Conservation (phyloP, 257 asterid genomes). For the Solanum tacnaense region DNA sequence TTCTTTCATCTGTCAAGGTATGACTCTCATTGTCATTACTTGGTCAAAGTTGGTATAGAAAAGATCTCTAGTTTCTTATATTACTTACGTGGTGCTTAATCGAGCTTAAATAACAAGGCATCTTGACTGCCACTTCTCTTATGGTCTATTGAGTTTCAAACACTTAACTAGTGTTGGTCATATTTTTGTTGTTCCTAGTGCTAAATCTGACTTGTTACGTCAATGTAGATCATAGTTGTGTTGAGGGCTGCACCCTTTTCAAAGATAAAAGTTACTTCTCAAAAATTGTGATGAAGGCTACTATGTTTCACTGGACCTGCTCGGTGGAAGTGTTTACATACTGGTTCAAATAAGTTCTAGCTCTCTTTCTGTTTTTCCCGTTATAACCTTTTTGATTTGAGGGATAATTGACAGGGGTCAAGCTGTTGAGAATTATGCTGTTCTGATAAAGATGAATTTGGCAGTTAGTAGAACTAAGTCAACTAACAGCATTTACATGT, state of each 20-base stretch:
- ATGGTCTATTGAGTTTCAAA: neutral
- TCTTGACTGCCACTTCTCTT: neutral
- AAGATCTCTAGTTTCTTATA: neutral
- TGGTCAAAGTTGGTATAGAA: neutral
- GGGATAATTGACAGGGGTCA: neutral
- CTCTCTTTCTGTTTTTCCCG: neutral
- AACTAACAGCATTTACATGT: neutral
- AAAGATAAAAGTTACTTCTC: neutral
- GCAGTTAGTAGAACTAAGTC: neutral
- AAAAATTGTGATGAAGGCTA: neutral
- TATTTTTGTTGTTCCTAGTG: neutral
- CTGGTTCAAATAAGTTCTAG: neutral
- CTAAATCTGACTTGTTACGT: neutral
- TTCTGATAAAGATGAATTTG: neutral
- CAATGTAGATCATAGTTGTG: neutral
- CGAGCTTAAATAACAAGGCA: neutral
- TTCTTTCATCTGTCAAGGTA: slow-evolving; percentile 78
- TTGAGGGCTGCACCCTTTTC: neutral
- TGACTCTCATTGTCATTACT: slow-evolving; percentile 1
- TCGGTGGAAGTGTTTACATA: neutral
- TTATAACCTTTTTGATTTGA: neutral
- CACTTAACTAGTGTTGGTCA: neutral
- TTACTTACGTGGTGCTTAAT: neutral
- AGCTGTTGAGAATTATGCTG: neutral
- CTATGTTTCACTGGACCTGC: neutral